A percentile compares a stretch with the other conserved stretches of the same genome.
phyloP scores from a whole-genome alignment of 345 rosid genomes.

The Hibiscus tridactylites region DNA sequence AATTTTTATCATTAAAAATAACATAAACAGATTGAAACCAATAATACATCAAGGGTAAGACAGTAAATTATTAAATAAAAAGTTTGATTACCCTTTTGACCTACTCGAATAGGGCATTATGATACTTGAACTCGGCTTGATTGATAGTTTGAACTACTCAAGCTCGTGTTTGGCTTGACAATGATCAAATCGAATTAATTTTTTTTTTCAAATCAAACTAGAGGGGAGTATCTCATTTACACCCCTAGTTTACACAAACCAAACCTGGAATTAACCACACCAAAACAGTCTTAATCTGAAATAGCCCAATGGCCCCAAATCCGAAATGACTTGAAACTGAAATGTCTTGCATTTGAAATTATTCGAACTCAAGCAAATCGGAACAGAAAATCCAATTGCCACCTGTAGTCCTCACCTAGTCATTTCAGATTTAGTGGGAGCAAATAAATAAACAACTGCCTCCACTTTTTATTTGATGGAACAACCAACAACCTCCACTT shows the following conservation, averaged over 20 bases:
- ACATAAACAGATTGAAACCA: too few species aligned
- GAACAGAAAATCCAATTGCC: background rate
- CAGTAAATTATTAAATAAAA: too few species aligned
- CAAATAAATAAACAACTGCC: background rate
- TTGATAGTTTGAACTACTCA: too few species aligned
- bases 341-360: background rate
- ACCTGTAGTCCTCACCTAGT: background rate
- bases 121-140: too few species aligned
- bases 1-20: too few species aligned
- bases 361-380: background rate
- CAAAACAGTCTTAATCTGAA: background rate
- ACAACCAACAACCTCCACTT: conserved; percentile 4
- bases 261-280: background rate
- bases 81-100: too few species aligned
- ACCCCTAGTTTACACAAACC: background rate
- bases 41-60: too few species aligned
- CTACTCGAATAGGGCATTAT: too few species aligned
- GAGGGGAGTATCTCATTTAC: background rate
- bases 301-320: background rate
- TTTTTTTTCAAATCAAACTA: background rate
- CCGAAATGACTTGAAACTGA: too few species aligned
- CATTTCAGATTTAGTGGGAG: background rate
- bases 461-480: background rate
- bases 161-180: too few species aligned
- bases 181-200: too few species aligned